Base-by-base conservation (phyloP, 345 rosid genomes). In the Combretum micranthum region DNA sequence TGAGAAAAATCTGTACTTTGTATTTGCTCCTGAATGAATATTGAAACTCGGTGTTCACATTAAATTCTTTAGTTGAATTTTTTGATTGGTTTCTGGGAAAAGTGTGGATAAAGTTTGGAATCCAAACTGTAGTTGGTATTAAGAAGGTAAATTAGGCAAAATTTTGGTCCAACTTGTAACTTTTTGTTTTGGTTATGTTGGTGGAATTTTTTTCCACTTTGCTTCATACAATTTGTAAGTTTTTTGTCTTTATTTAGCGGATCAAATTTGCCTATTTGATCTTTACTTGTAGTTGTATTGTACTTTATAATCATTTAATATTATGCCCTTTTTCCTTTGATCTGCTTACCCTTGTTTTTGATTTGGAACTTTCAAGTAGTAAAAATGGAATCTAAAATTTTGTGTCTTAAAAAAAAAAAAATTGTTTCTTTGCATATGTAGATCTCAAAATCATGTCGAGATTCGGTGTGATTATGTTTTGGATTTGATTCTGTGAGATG, bases 11-110 rank as follows among this genome's bases (percentile, higher is more conserved):
- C 10, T 4, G 7, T 32, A 32, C 39, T 32, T 25, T 25, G 26
- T 32, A 32, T 32, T 32, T 32, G 9, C 9, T 32, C 39, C 52
- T 21, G 19, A n/a, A 15, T 19, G 23, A 20, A 20, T 18, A 50
- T 2, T 21, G 15, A 17, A 50, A 14, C 53, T 19, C 12, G 8
- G 20, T 50, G 23, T 17, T 21, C 14, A 25, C 25, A 2, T 12
- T 12, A 22, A 23, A 19, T 54, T 26, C 59, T 48, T 50, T 22
- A 5, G 32, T 43, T 63, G 55, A 50, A 68, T 61, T 51, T 57
- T 57, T 67, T 68, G 78, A 72, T 75, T 77, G 83, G 76, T 60
- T 68, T 66, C 78, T 66, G 76, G 65, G 83, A 71, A 75, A 74
- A 65, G 50, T 64, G 62, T 60, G 64, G 69, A 57, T 58, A 53